Evolutionary conservation across 2,329 filamentous ascomycete genomes (phyloP).

Genomic region (Xylogone sp.): DNA sequence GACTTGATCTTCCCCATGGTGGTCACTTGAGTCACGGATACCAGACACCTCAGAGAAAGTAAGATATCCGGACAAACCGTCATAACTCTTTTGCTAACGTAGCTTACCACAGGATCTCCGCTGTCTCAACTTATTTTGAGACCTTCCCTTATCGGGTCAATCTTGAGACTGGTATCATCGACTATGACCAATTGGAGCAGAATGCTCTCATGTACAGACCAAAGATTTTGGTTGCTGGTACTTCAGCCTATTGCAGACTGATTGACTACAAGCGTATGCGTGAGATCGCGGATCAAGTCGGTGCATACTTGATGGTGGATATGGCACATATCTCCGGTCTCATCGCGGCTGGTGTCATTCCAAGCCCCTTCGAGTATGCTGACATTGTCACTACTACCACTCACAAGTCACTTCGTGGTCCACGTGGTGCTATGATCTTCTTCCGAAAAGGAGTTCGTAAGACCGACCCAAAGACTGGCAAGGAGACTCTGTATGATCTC

Average conservation of each 20-base stretch:
- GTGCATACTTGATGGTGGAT: constrained; percentile 92
- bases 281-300: constrained; percentile 88
- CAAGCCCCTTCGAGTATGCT: constrained; percentile 86
- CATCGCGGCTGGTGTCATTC: constrained; percentile 88
- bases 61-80: constrained; percentile 28
- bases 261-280: constrained; percentile 98
- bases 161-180: constrained; percentile 88
- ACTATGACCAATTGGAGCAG: constrained; percentile 91
- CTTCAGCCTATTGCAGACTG: constrained; percentile 95
- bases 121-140: constrained; percentile 98
- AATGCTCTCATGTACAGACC: constrained; percentile 89
- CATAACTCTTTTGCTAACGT: constrained; percentile 11
- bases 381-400: constrained; percentile 98
- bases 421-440: constrained; percentile 99
- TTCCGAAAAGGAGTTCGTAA: constrained; percentile 95
- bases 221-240: constrained; percentile 94
- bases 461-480: constrained; percentile 84
- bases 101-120: constrained; percentile 67
- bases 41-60: constrained; percentile 92
- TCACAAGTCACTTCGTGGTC: constrained; percentile 97
- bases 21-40: constrained; percentile 97
- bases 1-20: constrained; percentile 92
- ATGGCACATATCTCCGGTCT: constrained; percentile 99
- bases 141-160: constrained; percentile 94
- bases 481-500: constrained; percentile 86